Percentiles rank a stretch among this genome's conserved stretches.
These are phyloP conservation scores for Davidsoniella eucalypti DNA, from an alignment of 2,329 filamentous ascomycete species.

Conservation along the genomic window DNA sequence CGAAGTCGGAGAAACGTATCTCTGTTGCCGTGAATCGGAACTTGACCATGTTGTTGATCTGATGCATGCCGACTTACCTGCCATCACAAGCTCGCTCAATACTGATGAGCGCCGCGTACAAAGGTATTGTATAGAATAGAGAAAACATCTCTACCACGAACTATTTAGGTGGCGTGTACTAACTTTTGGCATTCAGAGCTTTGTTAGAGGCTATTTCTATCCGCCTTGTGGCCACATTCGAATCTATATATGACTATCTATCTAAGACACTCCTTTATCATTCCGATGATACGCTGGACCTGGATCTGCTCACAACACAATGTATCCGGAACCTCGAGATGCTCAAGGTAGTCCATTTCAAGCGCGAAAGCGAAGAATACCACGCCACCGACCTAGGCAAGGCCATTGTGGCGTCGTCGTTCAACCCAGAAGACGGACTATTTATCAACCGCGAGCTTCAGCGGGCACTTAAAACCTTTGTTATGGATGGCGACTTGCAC, in stretches of 20 bases:
- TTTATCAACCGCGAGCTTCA: conserved; percentile 56
- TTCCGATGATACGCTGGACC: conserved; percentile 31
- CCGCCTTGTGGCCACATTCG: conserved; percentile 46
- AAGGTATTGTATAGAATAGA: conserved; percentile 25
- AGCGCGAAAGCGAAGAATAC: conserved; percentile 29
- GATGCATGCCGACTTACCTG: conserved; percentile 55
- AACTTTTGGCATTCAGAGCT: conserved; percentile 30
- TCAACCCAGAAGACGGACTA: conserved; percentile 58
- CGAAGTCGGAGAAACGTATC: conserved; percentile 59
- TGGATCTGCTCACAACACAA: conserved; percentile 37
- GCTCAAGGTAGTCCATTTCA: conserved; percentile 35
- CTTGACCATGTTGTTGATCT: conserved; percentile 53
- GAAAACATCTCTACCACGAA: no score
- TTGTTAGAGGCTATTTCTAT: conserved; percentile 55
- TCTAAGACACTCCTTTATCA: conserved; percentile 49
- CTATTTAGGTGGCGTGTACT: conserved; percentile 1
- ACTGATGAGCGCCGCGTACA: conserved; percentile 53
- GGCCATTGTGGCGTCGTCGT: conserved; percentile 54
- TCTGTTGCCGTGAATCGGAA: conserved; percentile 54
- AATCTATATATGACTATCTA: conserved; percentile 52
- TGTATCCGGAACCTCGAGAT: conserved; percentile 41
- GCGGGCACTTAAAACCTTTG: conserved; percentile 52
- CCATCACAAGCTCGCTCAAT: conserved; percentile 50
- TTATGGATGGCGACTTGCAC: conserved; percentile 70
- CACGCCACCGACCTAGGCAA: conserved; percentile 48